These are phyloP conservation scores for Globisporangium canariense DNA, from an alignment of 352 stramenopile species.

Conservation along the genomic window DNA sequence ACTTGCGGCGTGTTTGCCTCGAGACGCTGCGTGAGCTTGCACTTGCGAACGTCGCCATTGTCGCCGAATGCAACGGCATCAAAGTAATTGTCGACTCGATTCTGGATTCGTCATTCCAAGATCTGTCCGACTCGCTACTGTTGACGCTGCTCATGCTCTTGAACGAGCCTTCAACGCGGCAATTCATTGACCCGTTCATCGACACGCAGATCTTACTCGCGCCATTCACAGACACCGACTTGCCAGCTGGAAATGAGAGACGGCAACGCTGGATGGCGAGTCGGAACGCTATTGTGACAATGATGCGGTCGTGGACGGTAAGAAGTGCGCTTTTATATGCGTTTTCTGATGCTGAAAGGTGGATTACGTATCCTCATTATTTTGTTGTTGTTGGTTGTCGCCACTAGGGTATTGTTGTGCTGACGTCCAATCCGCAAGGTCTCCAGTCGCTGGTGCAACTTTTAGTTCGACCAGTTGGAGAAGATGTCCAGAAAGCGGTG, in stretches of 20 bases:
- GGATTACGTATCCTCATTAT: neutral
- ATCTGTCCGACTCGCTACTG: slow-evolving; percentile 79
- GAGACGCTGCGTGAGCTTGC: slow-evolving; percentile 83
- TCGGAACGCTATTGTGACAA: slow-evolving; percentile 85
- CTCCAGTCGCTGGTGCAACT: slow-evolving; percentile 84
- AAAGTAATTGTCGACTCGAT: slow-evolving; percentile 86
- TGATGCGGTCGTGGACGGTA: slow-evolving; percentile 90
- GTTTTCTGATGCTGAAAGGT: neutral
- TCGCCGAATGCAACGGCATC: slow-evolving; percentile 80
- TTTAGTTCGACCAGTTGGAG: slow-evolving; percentile 81
- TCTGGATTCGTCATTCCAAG: slow-evolving; percentile 85
- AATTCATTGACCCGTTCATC: slow-evolving; percentile 86
- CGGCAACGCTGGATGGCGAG: slow-evolving; percentile 88
- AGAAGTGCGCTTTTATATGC: neutral
- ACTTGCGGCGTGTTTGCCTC: slow-evolving; percentile 81
- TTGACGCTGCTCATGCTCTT: slow-evolving; percentile 85
- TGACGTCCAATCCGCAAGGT: slow-evolving; percentile 86
- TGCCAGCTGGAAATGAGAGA: slow-evolving; percentile 77
- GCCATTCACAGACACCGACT: slow-evolving; percentile 87
- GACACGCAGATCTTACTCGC: slow-evolving; percentile 84
- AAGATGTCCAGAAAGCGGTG: slow-evolving; percentile 87
- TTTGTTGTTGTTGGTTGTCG: neutral
- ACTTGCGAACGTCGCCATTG: slow-evolving; percentile 76
- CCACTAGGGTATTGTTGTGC: slow-evolving; percentile 68
- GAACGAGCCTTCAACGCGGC: slow-evolving; percentile 79